Evolutionary conservation across 441 rosid genomes (phyloP).

Genomic region (Aleurites moluccanus): DNA sequence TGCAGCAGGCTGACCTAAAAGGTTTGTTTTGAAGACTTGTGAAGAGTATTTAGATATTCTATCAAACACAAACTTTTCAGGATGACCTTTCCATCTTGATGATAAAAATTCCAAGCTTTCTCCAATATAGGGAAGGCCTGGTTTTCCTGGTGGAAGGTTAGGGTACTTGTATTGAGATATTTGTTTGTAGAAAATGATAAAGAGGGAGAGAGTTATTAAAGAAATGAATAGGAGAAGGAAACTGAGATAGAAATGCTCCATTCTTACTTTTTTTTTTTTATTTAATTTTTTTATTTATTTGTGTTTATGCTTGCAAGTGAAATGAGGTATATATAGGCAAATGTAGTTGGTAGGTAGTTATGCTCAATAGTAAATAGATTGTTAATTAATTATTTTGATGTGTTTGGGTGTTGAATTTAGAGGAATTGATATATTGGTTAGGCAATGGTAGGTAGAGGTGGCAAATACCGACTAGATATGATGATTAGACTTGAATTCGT

Average conservation of each 20-base stretch:
- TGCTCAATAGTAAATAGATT: too few relatives aligned
- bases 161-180: slow-evolving; percentile 21
- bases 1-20: slow-evolving; percentile 36
- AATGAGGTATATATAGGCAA: too few relatives aligned
- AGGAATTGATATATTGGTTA: too few relatives aligned
- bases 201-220: slow-evolving; percentile 22
- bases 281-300: neutral
- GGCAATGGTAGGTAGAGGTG: too few relatives aligned
- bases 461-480: too few relatives aligned
- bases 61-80: slow-evolving; percentile 47
- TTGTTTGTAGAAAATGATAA: slow-evolving; percentile 26
- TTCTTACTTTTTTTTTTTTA: neutral
- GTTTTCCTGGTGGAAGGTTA: slow-evolving; percentile 44
- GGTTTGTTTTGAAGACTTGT: slow-evolving; percentile 41
- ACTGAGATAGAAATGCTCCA: slow-evolving; percentile 34
- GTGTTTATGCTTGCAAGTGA: too few relatives aligned
- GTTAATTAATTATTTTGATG: too few relatives aligned
- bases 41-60: slow-evolving; percentile 41
- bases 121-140: slow-evolving; percentile 40
- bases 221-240: slow-evolving; percentile 30
- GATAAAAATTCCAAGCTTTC: slow-evolving; percentile 46
- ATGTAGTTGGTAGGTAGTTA: too few relatives aligned
- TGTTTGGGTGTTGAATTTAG: too few relatives aligned
- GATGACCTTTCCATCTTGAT: slow-evolving; percentile 44
- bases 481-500: too few relatives aligned